Evolutionary conservation across 495 filamentous ascomycete genomes (phyloP).

Genomic region (Aspergillus nanangensis): DNA sequence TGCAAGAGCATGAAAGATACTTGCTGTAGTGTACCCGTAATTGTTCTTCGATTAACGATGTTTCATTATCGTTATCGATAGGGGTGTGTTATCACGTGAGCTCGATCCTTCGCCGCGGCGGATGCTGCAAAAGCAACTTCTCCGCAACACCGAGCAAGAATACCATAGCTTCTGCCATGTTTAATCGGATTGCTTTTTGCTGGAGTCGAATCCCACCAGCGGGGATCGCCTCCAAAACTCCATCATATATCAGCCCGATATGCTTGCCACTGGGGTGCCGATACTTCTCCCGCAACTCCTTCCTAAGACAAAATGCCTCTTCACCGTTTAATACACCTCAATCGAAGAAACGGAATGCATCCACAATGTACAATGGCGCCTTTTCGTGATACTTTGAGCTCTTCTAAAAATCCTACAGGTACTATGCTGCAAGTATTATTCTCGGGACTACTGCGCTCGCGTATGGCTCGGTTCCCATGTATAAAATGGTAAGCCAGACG

Average conservation of each 20-base stretch:
- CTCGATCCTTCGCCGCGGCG: constrained; percentile 3
- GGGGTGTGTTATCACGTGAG: constrained; percentile 18
- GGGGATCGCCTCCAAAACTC: constrained; percentile 11
- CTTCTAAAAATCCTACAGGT: constrained; percentile 44
- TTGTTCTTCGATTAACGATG: too few species aligned
- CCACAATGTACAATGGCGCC: constrained; percentile 30
- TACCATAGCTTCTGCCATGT: constrained; percentile 25
- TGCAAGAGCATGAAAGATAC: too few species aligned
- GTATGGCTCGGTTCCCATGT: constrained; percentile 94
- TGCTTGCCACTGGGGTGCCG: constrained; percentile 24
- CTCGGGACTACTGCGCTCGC: constrained; percentile 87
- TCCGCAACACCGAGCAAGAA: constrained; percentile 7
- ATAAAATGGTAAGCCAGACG: constrained; percentile 73
- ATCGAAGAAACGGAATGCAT: constrained; percentile 39
- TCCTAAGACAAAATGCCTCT: constrained; percentile 25
- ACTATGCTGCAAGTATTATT: constrained; percentile 80
- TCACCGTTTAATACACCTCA: constrained; percentile 39
- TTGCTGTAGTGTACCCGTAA: too few species aligned
- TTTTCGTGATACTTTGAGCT: background rate
- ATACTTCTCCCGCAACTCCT: constrained; percentile 35
- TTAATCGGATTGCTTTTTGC: constrained; percentile 25
- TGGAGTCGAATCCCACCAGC: constrained; percentile 19
- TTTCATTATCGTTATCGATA: too few species aligned
- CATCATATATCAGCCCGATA: constrained; percentile 11
- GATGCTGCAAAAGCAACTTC: constrained; percentile 6